Percentiles rank a stretch among this genome's conserved stretches.
Evolutionary conservation across 345 rosid species (phyloP).

Genomic region (Camelina hispida): DNA sequence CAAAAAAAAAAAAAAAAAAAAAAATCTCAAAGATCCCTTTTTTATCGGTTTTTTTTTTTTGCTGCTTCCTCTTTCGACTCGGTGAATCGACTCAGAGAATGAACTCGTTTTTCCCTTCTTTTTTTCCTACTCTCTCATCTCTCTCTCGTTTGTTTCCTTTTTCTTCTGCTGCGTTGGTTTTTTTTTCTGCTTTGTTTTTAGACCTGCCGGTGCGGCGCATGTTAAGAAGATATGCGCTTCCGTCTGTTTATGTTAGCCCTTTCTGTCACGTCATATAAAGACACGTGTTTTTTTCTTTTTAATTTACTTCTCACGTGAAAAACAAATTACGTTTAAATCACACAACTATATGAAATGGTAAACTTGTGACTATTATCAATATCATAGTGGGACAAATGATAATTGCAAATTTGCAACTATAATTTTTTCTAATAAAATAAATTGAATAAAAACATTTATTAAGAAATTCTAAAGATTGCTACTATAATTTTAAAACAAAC

Average conservation of each 20-base stretch:
- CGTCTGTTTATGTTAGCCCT: slow-evolving; percentile 33
- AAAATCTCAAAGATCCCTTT: slow-evolving; percentile 41
- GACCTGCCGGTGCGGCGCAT: slow-evolving; percentile 39
- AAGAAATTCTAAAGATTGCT: no score
- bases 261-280: neutral
- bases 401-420: no score
- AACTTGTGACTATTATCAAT: no score
- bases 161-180: slow-evolving; percentile 27
- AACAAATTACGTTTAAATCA: no score
- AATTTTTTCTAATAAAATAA: no score
- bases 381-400: no score
- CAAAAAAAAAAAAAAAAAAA: neutral
- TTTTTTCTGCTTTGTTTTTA: neutral
- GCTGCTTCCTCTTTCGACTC: slow-evolving; percentile 36
- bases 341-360: no score
- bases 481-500: no score
- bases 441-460: no score
- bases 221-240: neutral
- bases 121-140: neutral
- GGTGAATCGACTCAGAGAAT: slow-evolving; percentile 39
- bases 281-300: neutral
- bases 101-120: slow-evolving; percentile 15
- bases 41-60: slow-evolving; percentile 30
- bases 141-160: slow-evolving; percentile 30
- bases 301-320: neutral